Evolutionary conservation across 2,329 filamentous ascomycete genomes (phyloP), one percentile per base, ranked within the genome.

Genomic region (Trichoderma sp.): DNA sequence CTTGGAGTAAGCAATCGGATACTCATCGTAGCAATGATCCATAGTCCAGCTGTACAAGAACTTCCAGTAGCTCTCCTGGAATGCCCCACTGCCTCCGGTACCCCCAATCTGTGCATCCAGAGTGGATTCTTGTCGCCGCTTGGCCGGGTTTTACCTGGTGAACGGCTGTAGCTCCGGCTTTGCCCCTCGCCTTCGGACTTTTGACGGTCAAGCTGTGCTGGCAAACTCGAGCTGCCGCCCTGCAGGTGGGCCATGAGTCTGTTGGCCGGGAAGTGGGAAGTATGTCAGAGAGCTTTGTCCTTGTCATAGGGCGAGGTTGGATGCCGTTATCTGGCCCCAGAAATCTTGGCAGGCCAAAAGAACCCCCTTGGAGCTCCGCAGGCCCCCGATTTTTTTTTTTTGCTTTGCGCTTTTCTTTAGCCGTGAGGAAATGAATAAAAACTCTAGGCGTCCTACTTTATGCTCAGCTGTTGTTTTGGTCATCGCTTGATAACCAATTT

Each of bases 301-400:
- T 39, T 47, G 56, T 32, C 24, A 57, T 60, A 60, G 30, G 53
- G 56, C 56, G 56, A 61, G 66, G 32, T 69, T 43, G n/a, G 21
- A 26, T 70, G 66, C 57, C 34, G 57, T 70, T 70, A 70, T 70
- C 66, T 28, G 21, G 39, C 39, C 57, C 66, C 57, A 28, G 66
- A 43, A 53, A 36, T 21, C 66, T 70, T 70, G 66, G 66, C 66
- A 26, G 66, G 11, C 39, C 57, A 53, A 53, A 62, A 18, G 28
- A 47, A 30, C 56, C 57, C 43, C 66, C 43, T 34, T 61, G 66
- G n/a, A 34, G 57, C 66, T 70, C 66, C 57, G 66, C 39, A 5
- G 66, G 56, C 66, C 66, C 66, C 66, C 66, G 18, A 15, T 62
- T 70, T 70, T 70, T 70, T 34, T n/a, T 60, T 26, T 47, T 51